Evolutionary conservation across 2,329 filamentous ascomycete genomes (phyloP), one percentile per base, ranked within the genome.

Genomic region (Penicillium polonicum): DNA sequence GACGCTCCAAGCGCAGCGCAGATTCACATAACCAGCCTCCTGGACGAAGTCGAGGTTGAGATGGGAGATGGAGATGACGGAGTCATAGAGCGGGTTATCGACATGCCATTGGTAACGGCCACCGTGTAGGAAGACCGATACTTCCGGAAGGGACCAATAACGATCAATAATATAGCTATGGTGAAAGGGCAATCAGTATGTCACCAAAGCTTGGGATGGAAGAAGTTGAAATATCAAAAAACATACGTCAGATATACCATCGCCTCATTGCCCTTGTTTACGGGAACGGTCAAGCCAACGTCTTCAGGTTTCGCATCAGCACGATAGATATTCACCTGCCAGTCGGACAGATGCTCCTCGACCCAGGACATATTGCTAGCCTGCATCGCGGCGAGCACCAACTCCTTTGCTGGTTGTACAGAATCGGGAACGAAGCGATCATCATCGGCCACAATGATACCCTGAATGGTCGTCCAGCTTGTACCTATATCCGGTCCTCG

Each of bases 181-280:
- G 5, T 27, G 17, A 21, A 13, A 44, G 10, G 12, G 2, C 3
- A 29, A 45, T 52, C n/a, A 29, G 31, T 42, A 35, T 38, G 23
- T 3, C 1, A 25, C 21, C 13, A 5, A 5, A 17, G n/a, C 12
- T 31, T 10, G 4, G n/a, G 23, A 35, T 13, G 3, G 7, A 25
- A 27, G 15, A 7, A 21, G 19, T 43, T 3, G 8, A 12, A 1
- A 29, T 19, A 12, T 44, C 17, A 35, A 29, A 29, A n/a, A 15
- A 56, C 59, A 13, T 68, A 80, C 75, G 77, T 80, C 51, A 82
- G 60, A 61, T 80, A 81, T 1, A 77, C 79, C 78, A 81, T 81
- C 21, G 74, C 76, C 62, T 82, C 79, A 39, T 78, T 70, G 0
- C 79, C 79, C 63, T 80, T 80, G 62, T 82, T 81, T 48, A 68